phyloP scores from a whole-genome alignment of 345 rosid genomes.

The Orychophragmus violaceus region DNA sequence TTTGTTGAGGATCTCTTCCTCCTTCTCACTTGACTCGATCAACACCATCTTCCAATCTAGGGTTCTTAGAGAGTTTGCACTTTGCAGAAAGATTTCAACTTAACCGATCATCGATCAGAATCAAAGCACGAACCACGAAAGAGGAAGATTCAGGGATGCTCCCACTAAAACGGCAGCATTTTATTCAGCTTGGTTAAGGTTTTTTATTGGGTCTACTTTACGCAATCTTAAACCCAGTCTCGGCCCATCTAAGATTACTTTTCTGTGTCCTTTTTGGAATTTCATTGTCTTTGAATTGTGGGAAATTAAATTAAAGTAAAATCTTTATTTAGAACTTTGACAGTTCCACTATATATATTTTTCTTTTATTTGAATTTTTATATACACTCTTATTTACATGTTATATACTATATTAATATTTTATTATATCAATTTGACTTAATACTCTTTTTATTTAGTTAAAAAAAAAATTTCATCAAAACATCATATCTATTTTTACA shows the following conservation, averaged over 20 bases:
- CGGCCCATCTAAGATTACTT: background rate
- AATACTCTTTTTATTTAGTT: too few relatives aligned
- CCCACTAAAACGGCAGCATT: background rate
- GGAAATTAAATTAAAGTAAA: too few relatives aligned
- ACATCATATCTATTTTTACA: too few relatives aligned
- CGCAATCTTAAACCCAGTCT: background rate
- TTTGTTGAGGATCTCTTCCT: slow-evolving; percentile 14
- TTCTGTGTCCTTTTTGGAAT: background rate
- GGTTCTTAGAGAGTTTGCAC: slow-evolving; percentile 10
- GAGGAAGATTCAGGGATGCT: slow-evolving; percentile 11
- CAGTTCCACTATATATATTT: too few relatives aligned
- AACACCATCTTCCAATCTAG: slow-evolving; percentile 44
- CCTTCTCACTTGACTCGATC: slow-evolving; percentile 34
- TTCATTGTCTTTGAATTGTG: too few relatives aligned
- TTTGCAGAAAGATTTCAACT: slow-evolving; percentile 10
- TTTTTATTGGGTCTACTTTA: background rate
- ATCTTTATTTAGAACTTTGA: too few relatives aligned
- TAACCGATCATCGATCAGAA: slow-evolving; percentile 9
- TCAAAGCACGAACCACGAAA: background rate
- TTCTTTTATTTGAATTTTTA: too few relatives aligned
- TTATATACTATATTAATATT: too few relatives aligned
- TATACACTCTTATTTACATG: too few relatives aligned
- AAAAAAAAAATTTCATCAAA: too few relatives aligned
- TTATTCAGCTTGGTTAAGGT: background rate
- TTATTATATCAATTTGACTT: too few relatives aligned